These are phyloP conservation scores for Daedalea quercina DNA, from an alignment of 768 basidiomycete species.

Conservation along the genomic window DNA sequence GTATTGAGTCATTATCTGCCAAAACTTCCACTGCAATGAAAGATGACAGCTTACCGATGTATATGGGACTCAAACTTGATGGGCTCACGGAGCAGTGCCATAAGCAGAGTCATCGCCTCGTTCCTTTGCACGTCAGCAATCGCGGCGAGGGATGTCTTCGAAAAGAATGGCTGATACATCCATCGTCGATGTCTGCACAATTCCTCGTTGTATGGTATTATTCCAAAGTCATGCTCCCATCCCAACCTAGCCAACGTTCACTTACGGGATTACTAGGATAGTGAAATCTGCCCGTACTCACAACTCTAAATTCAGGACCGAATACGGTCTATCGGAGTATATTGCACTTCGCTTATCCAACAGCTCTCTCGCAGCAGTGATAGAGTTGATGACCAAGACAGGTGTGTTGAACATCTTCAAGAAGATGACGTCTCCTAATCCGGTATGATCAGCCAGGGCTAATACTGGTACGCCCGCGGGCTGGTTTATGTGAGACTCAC, in stretches of 20 bases:
- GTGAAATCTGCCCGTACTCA: neutral
- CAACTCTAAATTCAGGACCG: neutral
- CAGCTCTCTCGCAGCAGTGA: neutral
- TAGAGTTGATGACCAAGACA: neutral
- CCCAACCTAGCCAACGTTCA: neutral
- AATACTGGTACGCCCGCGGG: too few species aligned
- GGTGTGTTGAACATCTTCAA: neutral
- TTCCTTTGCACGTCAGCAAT: neutral
- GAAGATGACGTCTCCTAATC: neutral
- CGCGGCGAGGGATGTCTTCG: neutral
- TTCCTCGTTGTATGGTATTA: neutral
- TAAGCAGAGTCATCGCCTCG: neutral
- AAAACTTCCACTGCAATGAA: neutral
- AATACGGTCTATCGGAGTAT: constrained; percentile 19
- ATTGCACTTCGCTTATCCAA: constrained; percentile 22
- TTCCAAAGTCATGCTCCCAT: neutral
- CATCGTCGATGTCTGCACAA: neutral
- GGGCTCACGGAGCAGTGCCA: neutral
- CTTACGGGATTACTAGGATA: neutral
- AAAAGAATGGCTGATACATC: neutral
- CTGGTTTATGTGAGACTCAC: neutral
- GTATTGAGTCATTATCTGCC: neutral
- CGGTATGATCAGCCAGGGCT: neutral
- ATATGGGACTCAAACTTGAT: neutral
- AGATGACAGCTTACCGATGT: neutral